Percentiles rank a stretch among this genome's conserved stretches.
Conservation (phyloP, 169 alveolate species). For the Plasmodium blacklocki region DNA sequence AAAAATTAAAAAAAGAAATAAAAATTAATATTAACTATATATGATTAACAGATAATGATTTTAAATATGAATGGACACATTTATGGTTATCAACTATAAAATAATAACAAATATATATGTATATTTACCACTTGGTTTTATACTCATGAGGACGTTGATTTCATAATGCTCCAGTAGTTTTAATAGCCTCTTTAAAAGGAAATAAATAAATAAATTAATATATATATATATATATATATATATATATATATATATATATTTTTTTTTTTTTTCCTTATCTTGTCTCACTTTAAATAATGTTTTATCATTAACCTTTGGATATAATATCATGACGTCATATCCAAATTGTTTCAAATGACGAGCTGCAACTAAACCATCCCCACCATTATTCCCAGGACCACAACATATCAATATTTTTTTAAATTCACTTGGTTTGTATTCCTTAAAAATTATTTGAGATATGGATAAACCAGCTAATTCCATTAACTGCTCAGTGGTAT, state of each 20-base stretch:
- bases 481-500: constrained; percentile 90
- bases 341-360: constrained; percentile 89
- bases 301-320: constrained; percentile 86
- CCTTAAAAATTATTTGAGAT: constrained; percentile 85
- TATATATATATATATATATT: constrained; percentile 10
- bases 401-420: constrained; percentile 83
- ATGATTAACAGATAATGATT: too few species aligned
- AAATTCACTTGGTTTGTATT: constrained; percentile 55
- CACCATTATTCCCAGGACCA: constrained; percentile 96
- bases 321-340: constrained; percentile 79
- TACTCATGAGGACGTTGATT: constrained; percentile 24
- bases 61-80: too few species aligned
- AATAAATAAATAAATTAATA: not conserved
- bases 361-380: constrained; percentile 92
- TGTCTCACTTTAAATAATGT: constrained; percentile 78
- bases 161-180: constrained; percentile 45
- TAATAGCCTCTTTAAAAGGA: constrained; percentile 20
- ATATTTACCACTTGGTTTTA: constrained; percentile 27
- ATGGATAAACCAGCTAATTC: constrained; percentile 93
- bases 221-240: not conserved
- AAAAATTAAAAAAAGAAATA: not conserved
- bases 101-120: too few species aligned
- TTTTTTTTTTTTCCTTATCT: constrained; percentile 2
- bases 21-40: not conserved
- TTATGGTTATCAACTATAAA: too few species aligned